Percentiles rank a stretch among this genome's conserved stretches.
phyloP scores from a whole-genome alignment of 2,329 filamentous ascomycete species.

The Diplodia mutila region DNA sequence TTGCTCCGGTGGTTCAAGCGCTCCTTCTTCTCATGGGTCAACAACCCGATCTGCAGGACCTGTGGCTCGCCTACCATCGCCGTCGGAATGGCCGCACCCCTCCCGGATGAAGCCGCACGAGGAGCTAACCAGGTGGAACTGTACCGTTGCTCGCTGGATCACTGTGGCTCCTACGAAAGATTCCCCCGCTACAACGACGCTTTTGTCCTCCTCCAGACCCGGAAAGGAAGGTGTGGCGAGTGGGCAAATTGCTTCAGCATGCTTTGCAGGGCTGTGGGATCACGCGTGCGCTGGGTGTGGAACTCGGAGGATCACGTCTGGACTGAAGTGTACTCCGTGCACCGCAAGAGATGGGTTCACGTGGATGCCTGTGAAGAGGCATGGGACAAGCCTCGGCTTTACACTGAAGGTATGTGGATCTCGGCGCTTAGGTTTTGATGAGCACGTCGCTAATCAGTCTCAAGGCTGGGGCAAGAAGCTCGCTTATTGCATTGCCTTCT shows the following conservation, averaged over 20 bases:
- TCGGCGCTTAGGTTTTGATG: constrained; percentile 4
- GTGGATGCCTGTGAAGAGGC: constrained; percentile 93
- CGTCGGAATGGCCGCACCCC: constrained; percentile 80
- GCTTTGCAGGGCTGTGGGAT: constrained; percentile 91
- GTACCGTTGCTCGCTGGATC: constrained; percentile 79
- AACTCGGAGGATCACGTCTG: constrained; percentile 97
- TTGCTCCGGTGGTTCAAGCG: constrained; percentile 95
- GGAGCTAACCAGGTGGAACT: constrained; percentile 87
- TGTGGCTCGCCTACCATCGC: constrained; percentile 84
- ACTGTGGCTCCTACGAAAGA: constrained; percentile 79
- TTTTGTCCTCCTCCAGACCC: constrained; percentile 85
- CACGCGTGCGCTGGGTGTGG: constrained; percentile 95
- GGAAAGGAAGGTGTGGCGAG: constrained; percentile 85
- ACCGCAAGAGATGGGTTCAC: constrained; percentile 93
- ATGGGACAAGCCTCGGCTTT: constrained; percentile 92
- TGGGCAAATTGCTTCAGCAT: constrained; percentile 99
- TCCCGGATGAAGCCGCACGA: constrained; percentile 85
- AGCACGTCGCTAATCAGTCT: constrained; percentile 29
- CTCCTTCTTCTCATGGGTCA: constrained; percentile 94
- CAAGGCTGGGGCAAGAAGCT: constrained; percentile 91
- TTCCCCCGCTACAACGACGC: constrained; percentile 96
- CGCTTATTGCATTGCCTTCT: constrained; percentile 96
- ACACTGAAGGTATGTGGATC: constrained; percentile 71
- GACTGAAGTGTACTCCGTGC: constrained; percentile 96
- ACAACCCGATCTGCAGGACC: constrained; percentile 83